Percentiles rank a stretch among this genome's conserved stretches.
phyloP scores from a whole-genome alignment of 805 yeast genomes.

The Wickerhamiella musiphila region DNA sequence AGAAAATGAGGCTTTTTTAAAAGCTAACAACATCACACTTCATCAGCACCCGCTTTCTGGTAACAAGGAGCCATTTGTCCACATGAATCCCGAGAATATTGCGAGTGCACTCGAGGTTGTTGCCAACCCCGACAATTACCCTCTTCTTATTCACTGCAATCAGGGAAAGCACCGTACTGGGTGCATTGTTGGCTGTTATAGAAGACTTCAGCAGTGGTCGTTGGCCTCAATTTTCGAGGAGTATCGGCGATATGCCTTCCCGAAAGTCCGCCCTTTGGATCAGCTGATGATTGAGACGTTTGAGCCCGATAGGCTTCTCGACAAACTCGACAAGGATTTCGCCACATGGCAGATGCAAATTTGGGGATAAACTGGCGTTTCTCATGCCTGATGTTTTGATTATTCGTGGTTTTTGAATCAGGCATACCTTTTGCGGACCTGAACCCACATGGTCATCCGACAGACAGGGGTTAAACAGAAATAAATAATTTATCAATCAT shows the following conservation, averaged over 20 bases:
- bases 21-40: slow-evolving; percentile 42
- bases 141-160: slow-evolving; percentile 85
- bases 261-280: slow-evolving; percentile 88
- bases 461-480: too few species aligned
- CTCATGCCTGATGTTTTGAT: too few species aligned
- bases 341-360: too few species aligned
- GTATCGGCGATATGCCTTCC: slow-evolving; percentile 83
- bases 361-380: too few species aligned
- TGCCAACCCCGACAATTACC: slow-evolving; percentile 74
- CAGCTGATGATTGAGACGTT: slow-evolving; percentile 89
- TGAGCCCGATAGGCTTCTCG: slow-evolving; percentile 44
- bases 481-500: too few species aligned
- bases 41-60: slow-evolving; percentile 90
- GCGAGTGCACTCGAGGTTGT: slow-evolving; percentile 70
- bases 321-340: slow-evolving; percentile 15
- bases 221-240: slow-evolving; percentile 89
- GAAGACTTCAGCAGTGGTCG: slow-evolving; percentile 85
- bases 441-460: too few species aligned
- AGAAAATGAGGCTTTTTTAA: slow-evolving; percentile 49
- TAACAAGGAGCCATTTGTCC: slow-evolving; percentile 37
- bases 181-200: slow-evolving; percentile 80
- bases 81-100: slow-evolving; percentile 41
- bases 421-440: too few species aligned
- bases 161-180: slow-evolving; percentile 96
- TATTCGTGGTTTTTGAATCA: too few species aligned